phyloP scores from a whole-genome alignment of 148 eudicot genomes.

The Rhododendron ovatum region DNA sequence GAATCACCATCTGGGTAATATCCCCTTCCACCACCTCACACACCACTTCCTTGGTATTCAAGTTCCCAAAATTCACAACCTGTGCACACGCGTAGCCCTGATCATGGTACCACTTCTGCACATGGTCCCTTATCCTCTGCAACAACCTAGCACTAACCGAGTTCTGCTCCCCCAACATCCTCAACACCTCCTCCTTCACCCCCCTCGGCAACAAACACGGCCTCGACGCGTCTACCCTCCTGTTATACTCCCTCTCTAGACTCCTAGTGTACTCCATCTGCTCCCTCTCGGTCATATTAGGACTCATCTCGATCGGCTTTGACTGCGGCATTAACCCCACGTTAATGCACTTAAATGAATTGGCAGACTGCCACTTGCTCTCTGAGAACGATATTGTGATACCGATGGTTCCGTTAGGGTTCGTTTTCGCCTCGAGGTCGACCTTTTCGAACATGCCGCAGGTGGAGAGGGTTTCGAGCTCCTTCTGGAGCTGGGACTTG shows the following conservation, averaged over 20 bases:
- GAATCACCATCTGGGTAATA: slow-evolving; percentile 79
- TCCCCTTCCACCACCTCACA: slow-evolving; percentile 99
- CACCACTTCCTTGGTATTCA: slow-evolving; percentile 85
- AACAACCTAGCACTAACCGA: slow-evolving; percentile 69
- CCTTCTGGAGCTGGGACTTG: slow-evolving; percentile 76
- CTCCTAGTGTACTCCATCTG: slow-evolving; percentile 46
- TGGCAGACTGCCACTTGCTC: slow-evolving; percentile 75
- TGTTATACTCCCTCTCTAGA: slow-evolving; percentile 70
- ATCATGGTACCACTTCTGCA: slow-evolving; percentile 94
- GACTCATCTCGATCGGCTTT: slow-evolving; percentile 71
- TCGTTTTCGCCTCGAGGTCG: slow-evolving; percentile 75
- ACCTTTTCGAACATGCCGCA: slow-evolving; percentile 91
- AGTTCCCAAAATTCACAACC: slow-evolving; percentile 91
- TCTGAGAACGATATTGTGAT: slow-evolving; percentile 60
- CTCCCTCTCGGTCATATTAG: slow-evolving; percentile 86
- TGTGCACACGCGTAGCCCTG: slow-evolving; percentile 89
- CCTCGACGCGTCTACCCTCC: slow-evolving; percentile 65
- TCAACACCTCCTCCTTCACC: slow-evolving; percentile 51
- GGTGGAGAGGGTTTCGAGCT: slow-evolving; percentile 67
- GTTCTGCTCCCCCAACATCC: slow-evolving; percentile 60
- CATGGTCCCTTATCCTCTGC: slow-evolving; percentile 79
- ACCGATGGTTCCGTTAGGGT: slow-evolving; percentile 65
- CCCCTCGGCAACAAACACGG: slow-evolving; percentile 66
- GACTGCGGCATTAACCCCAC: slow-evolving; percentile 85
- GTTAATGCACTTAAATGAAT: slow-evolving; percentile 69